Evolutionary conservation across 768 basidiomycete species (phyloP), one percentile per base, ranked within the genome.

Genomic region (Boletus huronensis): DNA sequence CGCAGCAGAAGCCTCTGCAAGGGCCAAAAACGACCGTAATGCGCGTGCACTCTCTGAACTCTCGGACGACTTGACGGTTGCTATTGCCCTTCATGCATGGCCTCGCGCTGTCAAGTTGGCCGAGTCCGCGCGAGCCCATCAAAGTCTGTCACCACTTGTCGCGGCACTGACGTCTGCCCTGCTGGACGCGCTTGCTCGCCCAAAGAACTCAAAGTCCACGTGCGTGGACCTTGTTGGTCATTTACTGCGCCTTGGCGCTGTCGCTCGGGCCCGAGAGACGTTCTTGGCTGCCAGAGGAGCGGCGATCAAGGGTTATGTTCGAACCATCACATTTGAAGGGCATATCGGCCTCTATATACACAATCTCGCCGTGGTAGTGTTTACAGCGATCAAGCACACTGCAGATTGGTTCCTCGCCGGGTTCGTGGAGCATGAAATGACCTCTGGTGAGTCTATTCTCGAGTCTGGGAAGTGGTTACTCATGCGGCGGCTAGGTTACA

Each of bases 401-500:
- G 92, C 92, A 14, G 96, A 99, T 72, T 99, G 97, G 97, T 99
- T 92, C 71, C 76, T 98, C 61, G 87, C 88, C 1, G 94, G 93
- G 53, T 99, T 97, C 73, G 90, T 88, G 70, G 97, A 98, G 71
- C 94, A 97, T 66, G 87, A 93, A 60, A 90, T 91, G 58, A 88
- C 96, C 0, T 95, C 93, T 54, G 82, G 96, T 96, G 62, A 58
- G 91, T 77, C 0, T 17, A 10, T 19, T 52, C 8, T 14, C 35
- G 21, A 5, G 10, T 16, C 10, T 49, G 23, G 31, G 11, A 28
- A 41, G 44, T 25, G 4, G 31, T 35, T 48, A 31, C 31, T 52
- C 34, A 58, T 10, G 10, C 46, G 7, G 4, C 34, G 6, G 46
- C 29, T 61, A 98, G 97, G 88, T 10, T 94, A 98, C 64, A 89